Evolutionary conservation across 129 eudicot species (phyloP), one percentile per base, ranked within the genome.

Genomic region (Solidago caesia): DNA sequence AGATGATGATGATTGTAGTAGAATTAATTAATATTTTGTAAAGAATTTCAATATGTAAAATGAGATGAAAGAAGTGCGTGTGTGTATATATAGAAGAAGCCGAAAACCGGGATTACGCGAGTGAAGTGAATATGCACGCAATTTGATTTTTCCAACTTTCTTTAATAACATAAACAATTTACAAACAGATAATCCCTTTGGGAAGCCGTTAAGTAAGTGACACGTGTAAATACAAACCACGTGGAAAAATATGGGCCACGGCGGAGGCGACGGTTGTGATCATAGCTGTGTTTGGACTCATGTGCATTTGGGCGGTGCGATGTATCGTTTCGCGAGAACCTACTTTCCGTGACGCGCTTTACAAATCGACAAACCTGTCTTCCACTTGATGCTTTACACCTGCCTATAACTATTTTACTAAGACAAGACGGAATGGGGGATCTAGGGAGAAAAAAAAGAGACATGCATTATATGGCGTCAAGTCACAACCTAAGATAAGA

Each of bases 241-340:
- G 90, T 85, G 96, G 85, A 64, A 58, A 43, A 26, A 11, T 33
- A 7, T 52, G 53, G 66, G 75, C 86, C 81, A 70, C 43, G 56
- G 42, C 87, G 64, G 26, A 51, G 82, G 85, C 48, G 67, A 85
- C 84, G 87, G 83, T 66, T 68, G 82, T 5, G 91, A 89, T 84
- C 53, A 33, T 33, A 33, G 21, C 39, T 33, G 45, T 39, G 42
- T 70, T 44, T 71, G 73, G 79, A 52, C 8, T 56, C 84, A 89
- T 82, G 89, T 84, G 91, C 61, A 39, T 2, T 56, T 66, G 89
- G 96, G 79, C 91, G 91, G 96, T 82, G 75, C 9, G 83, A 77
- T 21, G 21, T 73, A n/a, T 73, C 43, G 57, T 43, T 49, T 44
- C 80, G 49, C 77, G 81, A 77, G 81, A 81, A 61, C 39, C 39